Evolutionary conservation across 441 rosid genomes (phyloP), one percentile per base, ranked within the genome.

Genomic region (Pelargonium myrrhifolium): DNA sequence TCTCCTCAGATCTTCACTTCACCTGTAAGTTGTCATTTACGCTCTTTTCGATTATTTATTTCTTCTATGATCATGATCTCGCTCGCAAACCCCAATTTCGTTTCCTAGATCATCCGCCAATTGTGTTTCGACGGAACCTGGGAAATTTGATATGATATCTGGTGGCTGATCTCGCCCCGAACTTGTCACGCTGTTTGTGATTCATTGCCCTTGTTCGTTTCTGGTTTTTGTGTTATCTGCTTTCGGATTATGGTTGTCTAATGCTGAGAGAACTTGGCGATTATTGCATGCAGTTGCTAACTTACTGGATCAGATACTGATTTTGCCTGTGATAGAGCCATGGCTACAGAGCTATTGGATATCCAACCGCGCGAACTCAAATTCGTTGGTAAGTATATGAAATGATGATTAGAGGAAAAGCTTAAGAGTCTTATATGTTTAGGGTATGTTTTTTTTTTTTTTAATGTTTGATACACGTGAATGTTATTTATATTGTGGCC

Each of bases 361-460:
- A 78, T 83, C 68, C 80, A 74, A 10, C 87, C 85, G n/a, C 74
- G 40, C 12, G 78, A 83, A 72, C 78, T 83, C 76, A 74, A 62
- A 45, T 80, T 85, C 61, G 61, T 77, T 4, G 82, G 86, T 83
- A 73, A 78, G 80, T 66, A 14, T 17, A 22, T 9, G 15, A 11
- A 35, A 0, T 14, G 26, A 9, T 0, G 3, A 14, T 21, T 15
- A 49, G 7, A 4, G 9, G 17, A 2, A 8, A 51, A 51, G n/a
- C n/a, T 51, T 6, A 3, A n/a, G 0, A 15, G 1, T 3, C 18
- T 5, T 28, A 20, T 0, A 15, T 4, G 7, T n/a, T 37, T 21
- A 26, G 53, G 17, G 2, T 7, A 26, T 24, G 0, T 43, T 7
- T 18, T 40, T 51, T 64, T 24, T 15, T 8, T 18, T 8, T 6